Evolutionary conservation across 1,139 yeast species (phyloP), one percentile per base, ranked within the genome.

Genomic region (Zhuliangozyma parablackwelliae): DNA sequence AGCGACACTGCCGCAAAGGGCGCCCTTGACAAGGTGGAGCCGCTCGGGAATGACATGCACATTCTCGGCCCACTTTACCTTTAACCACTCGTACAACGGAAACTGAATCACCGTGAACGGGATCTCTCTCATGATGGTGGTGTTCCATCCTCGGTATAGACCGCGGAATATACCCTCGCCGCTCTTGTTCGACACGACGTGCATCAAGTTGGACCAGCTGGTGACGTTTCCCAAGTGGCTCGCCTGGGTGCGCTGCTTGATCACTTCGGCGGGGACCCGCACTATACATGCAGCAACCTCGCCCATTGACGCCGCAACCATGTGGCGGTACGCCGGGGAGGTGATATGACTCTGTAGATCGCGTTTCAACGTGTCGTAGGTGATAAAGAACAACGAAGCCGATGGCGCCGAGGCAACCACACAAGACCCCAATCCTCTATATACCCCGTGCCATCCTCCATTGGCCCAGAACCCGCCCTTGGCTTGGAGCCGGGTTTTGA

Each of bases 61-160:
- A 34, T 41, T 30, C 6, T 29, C 11, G 4, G 61, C 53, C 79
- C 84, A 75, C 35, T 62, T 59, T 41, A 60, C 59, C 65, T 92
- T 94, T 48, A 92, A 59, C 57, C 69, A 78, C 57, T 92, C 99
- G 56, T 92, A 92, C 26, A 94, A 62, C 2, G 98, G 98, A 63
- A 90, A 94, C 54, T 92, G 98, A 41, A 92, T 87, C 54, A 89
- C 72, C 0, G 98, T 92, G 63, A 92, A 92, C 2, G 98, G 98
- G 33, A 92, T 90, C 53, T 92, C 99, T 43, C 99, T 72, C 78
- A 90, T 72, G 30, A 92, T 82, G 1, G 98, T 92, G 13, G 95
- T 81, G 21, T 79, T 73, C 90, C 95, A 94, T 9, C 99, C 98
- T 46, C 97, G 72, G 53, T 92, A 92, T 9, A 92, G 68, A 0